These are phyloP conservation scores for Taiwanofungus camphoratus DNA, from an alignment of 1,284 basidiomycete genomes.

Conservation along the genomic window DNA sequence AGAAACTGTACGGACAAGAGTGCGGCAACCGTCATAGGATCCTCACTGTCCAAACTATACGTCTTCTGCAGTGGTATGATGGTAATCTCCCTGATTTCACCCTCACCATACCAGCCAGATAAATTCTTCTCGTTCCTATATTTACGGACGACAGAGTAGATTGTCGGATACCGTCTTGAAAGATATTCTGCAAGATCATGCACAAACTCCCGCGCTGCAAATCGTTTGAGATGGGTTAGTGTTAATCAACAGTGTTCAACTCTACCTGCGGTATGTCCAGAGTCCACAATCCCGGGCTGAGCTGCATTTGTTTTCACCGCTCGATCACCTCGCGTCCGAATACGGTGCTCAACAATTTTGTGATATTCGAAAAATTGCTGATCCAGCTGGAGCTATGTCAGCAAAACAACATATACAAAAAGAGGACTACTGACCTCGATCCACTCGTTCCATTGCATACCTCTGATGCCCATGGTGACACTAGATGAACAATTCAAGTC, in stretches of 20 bases:
- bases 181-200: conserved; percentile 65
- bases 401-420: background rate
- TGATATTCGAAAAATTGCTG: conserved; percentile 47
- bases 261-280: conserved; percentile 50
- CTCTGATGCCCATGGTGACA: conserved; percentile 67
- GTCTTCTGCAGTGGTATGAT: conserved; percentile 44
- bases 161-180: conserved; percentile 52
- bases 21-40: conserved; percentile 57
- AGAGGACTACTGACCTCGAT: conserved; percentile 42
- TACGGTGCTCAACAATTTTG: conserved; percentile 47
- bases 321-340: conserved; percentile 42
- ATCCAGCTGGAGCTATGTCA: conserved; percentile 41
- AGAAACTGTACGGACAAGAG: conserved; percentile 51
- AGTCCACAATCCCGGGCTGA: conserved; percentile 39
- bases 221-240: background rate
- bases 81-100: conserved; percentile 48
- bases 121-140: conserved; percentile 16
- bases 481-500: conserved; percentile 33
- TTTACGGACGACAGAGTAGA: conserved; percentile 45
- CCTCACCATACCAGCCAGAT: conserved; percentile 47
- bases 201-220: conserved; percentile 53
- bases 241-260: background rate
- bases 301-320: conserved; percentile 37
- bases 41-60: conserved; percentile 47
- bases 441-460: conserved; percentile 65